A percentile compares a stretch with the other conserved stretches of the same genome.
Conservation (phyloP, 2,329 filamentous ascomycete species). For the Cryphonectria radicalis region DNA sequence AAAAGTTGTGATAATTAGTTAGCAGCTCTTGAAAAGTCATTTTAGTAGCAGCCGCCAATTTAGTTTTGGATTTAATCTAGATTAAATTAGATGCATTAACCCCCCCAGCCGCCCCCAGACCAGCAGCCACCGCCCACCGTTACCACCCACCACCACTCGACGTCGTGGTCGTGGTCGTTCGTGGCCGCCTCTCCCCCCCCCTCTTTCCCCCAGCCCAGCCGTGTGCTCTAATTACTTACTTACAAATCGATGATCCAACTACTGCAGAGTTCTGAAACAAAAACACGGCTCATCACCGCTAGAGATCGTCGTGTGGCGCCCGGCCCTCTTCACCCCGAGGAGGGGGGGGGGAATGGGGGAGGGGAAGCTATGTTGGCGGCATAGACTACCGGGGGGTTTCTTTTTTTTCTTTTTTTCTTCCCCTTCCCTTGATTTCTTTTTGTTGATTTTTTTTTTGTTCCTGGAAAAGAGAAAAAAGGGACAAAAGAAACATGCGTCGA, state of each 20-base stretch:
- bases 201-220: background rate
- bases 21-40: no score
- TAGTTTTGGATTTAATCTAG: no score
- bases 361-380: no score
- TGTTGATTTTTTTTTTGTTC: background rate
- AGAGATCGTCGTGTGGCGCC: background rate
- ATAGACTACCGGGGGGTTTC: no score
- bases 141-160: background rate
- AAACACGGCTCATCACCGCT: conserved; percentile 4
- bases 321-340: background rate
- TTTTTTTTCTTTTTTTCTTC: background rate
- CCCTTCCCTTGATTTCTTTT: background rate
- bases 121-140: background rate
- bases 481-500: background rate
- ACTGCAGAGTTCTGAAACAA: background rate
- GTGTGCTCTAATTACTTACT: no score
- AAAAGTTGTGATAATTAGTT: background rate
- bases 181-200: background rate
- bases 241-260: background rate
- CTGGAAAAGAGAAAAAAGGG: background rate
- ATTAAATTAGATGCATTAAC: background rate
- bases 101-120: no score
- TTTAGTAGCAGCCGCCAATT: background rate
- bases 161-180: background rate
- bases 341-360: no score